Evolutionary conservation across 257 asterid species (phyloP), one percentile per base, ranked within the genome.

Genomic region (Paraleonurus japonicus): DNA sequence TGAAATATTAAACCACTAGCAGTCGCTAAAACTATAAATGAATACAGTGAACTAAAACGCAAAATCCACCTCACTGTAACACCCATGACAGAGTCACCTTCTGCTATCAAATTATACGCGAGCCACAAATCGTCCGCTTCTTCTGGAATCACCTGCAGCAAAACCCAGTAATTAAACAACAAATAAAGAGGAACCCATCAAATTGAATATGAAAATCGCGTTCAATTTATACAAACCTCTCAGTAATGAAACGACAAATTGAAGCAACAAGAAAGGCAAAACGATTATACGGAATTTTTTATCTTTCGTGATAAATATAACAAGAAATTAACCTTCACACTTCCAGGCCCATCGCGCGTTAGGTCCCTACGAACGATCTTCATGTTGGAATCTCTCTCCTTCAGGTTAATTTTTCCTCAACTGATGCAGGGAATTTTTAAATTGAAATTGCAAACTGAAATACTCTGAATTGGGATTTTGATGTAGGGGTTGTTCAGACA

Each of bases 51-150:
- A 68, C 61, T 43, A 22, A 48, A 32, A 61, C 67, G 5, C 3
- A 35, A 32, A 71, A 16, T 4, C 10, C 74, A 93, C 97, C 98
- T 86, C 58, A 90, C 92, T 20, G 98, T 90, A 69, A 72, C 79
- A 70, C 94, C 89, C 75, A 87, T 77, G 3, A 93, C 95, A 45
- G 84, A 47, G 61, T 90, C 96, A 20, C 97, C 98, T 80, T 62
- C 83, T 16, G 80, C 87, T 33, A 90, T 93, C 83, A 93, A 78
- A 85, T 93, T 93, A 67, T 90, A 93, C 9, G 90, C 88, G 65
- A 86, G 53, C 98, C 99, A 95, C 33, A 95, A 77, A 81, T 95
- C 99, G 78, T 95, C 98, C 41, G 94, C 82, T 81, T 95, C 99
- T 4, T 92, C 98, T 8, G 99, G 88, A 67, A 88, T 78, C 85